phyloP scores from a whole-genome alignment of 495 filamentous ascomycete species.

The Talaromyces proteolyticus region DNA sequence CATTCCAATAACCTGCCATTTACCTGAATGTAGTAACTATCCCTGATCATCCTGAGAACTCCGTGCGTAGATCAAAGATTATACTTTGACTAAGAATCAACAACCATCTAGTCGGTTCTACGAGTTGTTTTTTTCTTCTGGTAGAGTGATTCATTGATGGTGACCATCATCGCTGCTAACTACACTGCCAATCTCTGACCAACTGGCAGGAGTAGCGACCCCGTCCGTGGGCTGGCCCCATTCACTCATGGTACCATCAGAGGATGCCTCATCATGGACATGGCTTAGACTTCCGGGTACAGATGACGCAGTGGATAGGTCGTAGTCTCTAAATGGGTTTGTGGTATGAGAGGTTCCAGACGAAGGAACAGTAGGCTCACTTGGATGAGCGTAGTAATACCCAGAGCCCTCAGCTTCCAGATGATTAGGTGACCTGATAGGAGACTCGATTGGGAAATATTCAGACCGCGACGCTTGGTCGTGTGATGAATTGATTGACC shows the following conservation, averaged over 20 bases:
- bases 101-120: no score
- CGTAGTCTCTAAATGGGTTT: slow-evolving; percentile 14
- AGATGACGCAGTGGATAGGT: slow-evolving; percentile 27
- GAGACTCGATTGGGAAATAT: slow-evolving; percentile 10
- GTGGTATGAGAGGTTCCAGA: slow-evolving; percentile 20
- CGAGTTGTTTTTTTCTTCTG: not conserved
- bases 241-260: slow-evolving; percentile 62
- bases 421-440: slow-evolving; percentile 20
- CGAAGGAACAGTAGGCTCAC: slow-evolving; percentile 22
- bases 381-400: slow-evolving; percentile 29
- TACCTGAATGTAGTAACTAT: no score
- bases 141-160: slow-evolving; percentile 16
- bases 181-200: slow-evolving; percentile 74
- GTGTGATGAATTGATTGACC: slow-evolving; percentile 8
- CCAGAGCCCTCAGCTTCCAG: slow-evolving; percentile 21
- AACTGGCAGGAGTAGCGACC: slow-evolving; percentile 61
- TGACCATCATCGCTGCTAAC: slow-evolving; percentile 49
- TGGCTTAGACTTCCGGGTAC: slow-evolving; percentile 30
- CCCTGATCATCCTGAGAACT: no score
- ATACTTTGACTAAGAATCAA: no score
- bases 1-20: no score
- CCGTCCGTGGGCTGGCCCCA: slow-evolving; percentile 43
- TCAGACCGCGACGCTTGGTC: slow-evolving; percentile 9
- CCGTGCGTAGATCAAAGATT: no score
- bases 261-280: slow-evolving; percentile 27